Evolutionary conservation across 129 eudicot species (phyloP).

Genomic region (Saposhnikovia divaricata): DNA sequence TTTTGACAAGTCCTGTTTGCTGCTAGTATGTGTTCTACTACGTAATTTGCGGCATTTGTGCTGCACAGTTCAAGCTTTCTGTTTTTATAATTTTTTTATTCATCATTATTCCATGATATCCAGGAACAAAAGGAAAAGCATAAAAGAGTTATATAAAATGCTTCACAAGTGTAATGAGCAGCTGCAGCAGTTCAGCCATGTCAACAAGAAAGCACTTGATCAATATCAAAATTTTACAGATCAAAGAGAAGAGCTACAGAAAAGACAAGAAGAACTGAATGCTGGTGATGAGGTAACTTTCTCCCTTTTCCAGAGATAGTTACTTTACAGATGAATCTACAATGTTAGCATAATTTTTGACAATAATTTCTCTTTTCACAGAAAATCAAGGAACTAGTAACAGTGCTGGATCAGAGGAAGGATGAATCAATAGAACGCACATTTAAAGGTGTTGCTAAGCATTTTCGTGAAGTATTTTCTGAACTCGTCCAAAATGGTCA

Average conservation of each 20-base stretch:
- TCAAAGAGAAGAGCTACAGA: conserved; percentile 90
- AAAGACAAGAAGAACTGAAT: conserved; percentile 88
- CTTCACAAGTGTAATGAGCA: conserved; percentile 97
- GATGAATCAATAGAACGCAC: conserved; percentile 99
- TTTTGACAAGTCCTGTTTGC: background rate
- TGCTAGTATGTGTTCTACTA: background rate
- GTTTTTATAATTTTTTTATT: background rate
- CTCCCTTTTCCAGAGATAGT: background rate
- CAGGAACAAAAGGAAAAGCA: conserved; percentile 68
- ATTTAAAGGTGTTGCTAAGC: conserved; percentile 95
- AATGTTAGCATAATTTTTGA: background rate
- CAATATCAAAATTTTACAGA: conserved; percentile 95
- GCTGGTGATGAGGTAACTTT: conserved; percentile 90
- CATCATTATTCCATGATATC: conserved; percentile 13
- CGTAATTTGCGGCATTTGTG: background rate
- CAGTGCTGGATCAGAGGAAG: conserved; percentile 89
- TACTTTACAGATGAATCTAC: background rate
- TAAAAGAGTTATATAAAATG: conserved; percentile 79
- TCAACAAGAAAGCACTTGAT: conserved; percentile 98
- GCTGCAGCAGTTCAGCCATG: conserved; percentile 93
- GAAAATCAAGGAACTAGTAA: conserved; percentile 89
- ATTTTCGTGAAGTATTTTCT: conserved; percentile 89
- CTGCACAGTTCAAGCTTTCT: background rate
- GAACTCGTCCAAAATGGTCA: conserved; percentile 99
- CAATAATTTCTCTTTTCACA: conserved; percentile 24